A percentile compares a stretch with the other conserved stretches of the same genome.
Conservation (phyloP, 2,329 filamentous ascomycete genomes). For the Claviceps digitariae region DNA sequence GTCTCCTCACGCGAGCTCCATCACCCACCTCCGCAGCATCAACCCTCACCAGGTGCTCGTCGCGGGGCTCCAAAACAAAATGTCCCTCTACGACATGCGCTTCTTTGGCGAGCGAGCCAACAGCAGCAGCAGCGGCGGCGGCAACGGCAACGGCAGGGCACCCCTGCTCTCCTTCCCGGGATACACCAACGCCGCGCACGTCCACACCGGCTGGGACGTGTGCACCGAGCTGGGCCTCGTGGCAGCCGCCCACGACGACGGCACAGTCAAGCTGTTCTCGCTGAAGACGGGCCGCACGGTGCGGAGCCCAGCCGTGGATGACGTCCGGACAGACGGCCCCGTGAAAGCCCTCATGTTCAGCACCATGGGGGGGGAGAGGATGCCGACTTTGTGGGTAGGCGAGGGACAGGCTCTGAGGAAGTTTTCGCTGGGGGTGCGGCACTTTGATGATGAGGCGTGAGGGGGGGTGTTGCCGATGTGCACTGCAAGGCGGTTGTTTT, state of each 20-base stretch:
- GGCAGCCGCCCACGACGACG: slow-evolving; percentile 40
- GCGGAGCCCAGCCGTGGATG: slow-evolving; percentile 12
- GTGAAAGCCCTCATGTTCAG: slow-evolving; percentile 32
- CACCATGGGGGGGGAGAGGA: slow-evolving; percentile 27
- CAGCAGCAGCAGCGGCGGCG: slow-evolving; percentile 7
- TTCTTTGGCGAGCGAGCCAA: slow-evolving; percentile 17
- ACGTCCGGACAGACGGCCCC: slow-evolving; percentile 15
- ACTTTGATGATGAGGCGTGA: slow-evolving; percentile 23
- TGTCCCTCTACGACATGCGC: slow-evolving; percentile 45
- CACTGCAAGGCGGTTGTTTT: too few species aligned
- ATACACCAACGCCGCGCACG: slow-evolving; percentile 35
- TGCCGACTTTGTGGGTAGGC: slow-evolving; percentile 34
- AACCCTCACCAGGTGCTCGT: slow-evolving; percentile 37
- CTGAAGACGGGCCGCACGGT: slow-evolving; percentile 30
- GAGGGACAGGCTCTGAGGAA: slow-evolving; percentile 24
- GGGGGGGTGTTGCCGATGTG: neutral
- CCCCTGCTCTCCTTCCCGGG: slow-evolving; percentile 34
- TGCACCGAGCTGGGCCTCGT: slow-evolving; percentile 32
- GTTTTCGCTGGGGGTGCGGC: slow-evolving; percentile 27
- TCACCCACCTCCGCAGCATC: slow-evolving; percentile 37
- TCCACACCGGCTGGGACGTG: slow-evolving; percentile 39
- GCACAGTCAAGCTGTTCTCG: slow-evolving; percentile 35
- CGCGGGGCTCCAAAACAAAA: slow-evolving; percentile 33
- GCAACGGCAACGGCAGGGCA: slow-evolving; percentile 9
- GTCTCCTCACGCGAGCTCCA: slow-evolving; percentile 23